phyloP scores from a whole-genome alignment of 495 filamentous ascomycete species.

The Aspergillus sclerotioniger region DNA sequence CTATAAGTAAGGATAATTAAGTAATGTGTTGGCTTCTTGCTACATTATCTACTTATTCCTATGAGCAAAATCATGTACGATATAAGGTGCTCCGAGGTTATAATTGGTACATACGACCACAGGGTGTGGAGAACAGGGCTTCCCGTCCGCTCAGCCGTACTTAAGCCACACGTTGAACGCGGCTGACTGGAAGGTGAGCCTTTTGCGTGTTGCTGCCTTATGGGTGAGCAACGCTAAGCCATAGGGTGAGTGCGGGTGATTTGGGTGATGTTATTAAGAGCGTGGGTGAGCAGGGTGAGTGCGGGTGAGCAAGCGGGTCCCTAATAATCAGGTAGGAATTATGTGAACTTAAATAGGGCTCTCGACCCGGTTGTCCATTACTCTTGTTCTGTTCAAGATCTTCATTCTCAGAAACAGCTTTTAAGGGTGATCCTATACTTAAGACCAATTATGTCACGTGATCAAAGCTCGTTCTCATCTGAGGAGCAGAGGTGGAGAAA shows the following conservation, averaged over 20 bases:
- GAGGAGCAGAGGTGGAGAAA: conserved; percentile 6
- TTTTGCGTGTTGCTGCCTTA: conserved; percentile 4
- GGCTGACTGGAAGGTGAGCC: conserved; percentile 36
- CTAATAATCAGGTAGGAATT: too few species aligned
- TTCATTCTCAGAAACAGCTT: neutral
- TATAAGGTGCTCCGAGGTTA: too few species aligned
- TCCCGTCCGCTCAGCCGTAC: too few species aligned
- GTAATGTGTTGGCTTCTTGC: too few species aligned
- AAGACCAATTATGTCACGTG: conserved; percentile 1
- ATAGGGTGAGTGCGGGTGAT: conserved; percentile 3
- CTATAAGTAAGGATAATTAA: too few species aligned
- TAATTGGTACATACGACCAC: too few species aligned
- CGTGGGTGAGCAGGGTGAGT: neutral
- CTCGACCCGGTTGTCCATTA: conserved; percentile 1
- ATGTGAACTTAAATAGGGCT: conserved; percentile 6
- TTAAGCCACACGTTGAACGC: conserved; percentile 44
- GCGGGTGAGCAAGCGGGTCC: too few species aligned
- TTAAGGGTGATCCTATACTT: neutral
- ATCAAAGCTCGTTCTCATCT: neutral
- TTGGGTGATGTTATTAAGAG: neutral
- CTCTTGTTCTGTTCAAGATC: conserved; percentile 5
- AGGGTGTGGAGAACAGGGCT: conserved; percentile 1
- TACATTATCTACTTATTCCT: too few species aligned
- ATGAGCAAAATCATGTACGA: too few species aligned
- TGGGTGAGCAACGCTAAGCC: neutral